Percentiles rank a stretch among this genome's conserved stretches.
Conservation (phyloP, 169 alveolate genomes). For the Eimeria brunetti region DNA sequence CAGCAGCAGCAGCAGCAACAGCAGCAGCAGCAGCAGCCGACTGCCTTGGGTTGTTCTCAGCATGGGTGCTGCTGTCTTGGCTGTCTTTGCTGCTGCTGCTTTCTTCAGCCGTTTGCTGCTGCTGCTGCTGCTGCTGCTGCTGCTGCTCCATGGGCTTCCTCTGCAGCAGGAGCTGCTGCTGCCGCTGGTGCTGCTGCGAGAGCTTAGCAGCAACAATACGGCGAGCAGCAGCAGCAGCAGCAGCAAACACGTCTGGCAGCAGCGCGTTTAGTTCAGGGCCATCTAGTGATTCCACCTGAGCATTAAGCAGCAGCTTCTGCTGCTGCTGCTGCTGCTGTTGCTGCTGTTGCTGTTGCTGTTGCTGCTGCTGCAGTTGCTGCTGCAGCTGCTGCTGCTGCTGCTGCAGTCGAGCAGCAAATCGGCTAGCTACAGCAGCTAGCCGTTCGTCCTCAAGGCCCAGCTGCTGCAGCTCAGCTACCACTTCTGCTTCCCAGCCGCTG, state of each 20-base stretch:
- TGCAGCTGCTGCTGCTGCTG: slow-evolving; percentile 13
- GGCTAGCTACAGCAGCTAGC: slow-evolving; percentile 22
- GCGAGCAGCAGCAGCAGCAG: slow-evolving; percentile 40
- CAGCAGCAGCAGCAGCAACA: slow-evolving; percentile 1
- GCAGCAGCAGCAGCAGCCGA: not conserved
- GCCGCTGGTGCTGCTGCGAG: no score
- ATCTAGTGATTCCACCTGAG: not conserved
- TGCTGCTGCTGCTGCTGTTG: slow-evolving; percentile 1
- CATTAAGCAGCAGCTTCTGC: not conserved
- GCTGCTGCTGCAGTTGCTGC: not conserved
- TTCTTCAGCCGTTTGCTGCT: no score
- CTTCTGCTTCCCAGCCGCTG: slow-evolving; percentile 37
- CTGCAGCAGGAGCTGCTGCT: no score
- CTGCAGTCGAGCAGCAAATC: slow-evolving; percentile 13
- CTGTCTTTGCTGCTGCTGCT: no score
- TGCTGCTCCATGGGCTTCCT: no score
- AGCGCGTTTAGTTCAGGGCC: not conserved
- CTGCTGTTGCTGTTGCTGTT: no score
- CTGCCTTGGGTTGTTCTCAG: not conserved
- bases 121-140: no score
- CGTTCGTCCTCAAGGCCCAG: not conserved
- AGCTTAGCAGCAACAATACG: no score
- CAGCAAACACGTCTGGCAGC: slow-evolving; percentile 21
- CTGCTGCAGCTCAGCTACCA: slow-evolving; percentile 8
- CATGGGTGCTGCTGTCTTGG: not conserved